A percentile compares a stretch with the other conserved stretches of the same genome.
These are phyloP conservation scores for Tylopilus sp. DNA, from an alignment of 768 basidiomycete species.

Conservation along the genomic window DNA sequence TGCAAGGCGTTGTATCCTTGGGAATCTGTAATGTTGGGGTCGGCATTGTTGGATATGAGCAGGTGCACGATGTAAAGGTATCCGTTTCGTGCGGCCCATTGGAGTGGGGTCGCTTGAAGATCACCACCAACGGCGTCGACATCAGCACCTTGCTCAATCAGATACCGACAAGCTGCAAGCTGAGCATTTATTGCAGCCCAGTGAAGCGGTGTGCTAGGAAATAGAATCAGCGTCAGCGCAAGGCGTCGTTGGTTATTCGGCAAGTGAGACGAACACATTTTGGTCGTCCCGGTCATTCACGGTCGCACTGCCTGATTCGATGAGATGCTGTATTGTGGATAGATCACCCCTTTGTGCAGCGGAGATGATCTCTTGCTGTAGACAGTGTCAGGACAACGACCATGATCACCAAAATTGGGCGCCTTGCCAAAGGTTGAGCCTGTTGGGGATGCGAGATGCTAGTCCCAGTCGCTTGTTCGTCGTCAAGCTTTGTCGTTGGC, in stretches of 20 bases:
- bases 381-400: background rate
- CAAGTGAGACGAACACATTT: conserved; percentile 52
- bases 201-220: conserved; percentile 72
- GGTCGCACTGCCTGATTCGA: conserved; percentile 65
- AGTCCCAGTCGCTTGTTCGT: conserved; percentile 28
- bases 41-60: conserved; percentile 84
- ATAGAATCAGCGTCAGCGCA: conserved; percentile 6
- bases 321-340: conserved; percentile 53
- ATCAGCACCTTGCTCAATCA: conserved; percentile 90
- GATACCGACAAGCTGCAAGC: conserved; percentile 78
- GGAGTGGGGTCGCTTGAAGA: conserved; percentile 89
- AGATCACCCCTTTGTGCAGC: conserved; percentile 89
- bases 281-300: conserved; percentile 83
- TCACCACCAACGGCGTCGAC: conserved; percentile 95
- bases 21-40: conserved; percentile 86
- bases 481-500: conserved; percentile 27
- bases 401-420: background rate
- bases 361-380: conserved; percentile 63
- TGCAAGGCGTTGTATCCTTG: conserved; percentile 97
- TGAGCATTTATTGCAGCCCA: conserved; percentile 99
- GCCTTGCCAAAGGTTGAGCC: conserved; percentile 22
- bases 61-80: conserved; percentile 95
- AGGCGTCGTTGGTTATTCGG: background rate
- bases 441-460: conserved; percentile 23
- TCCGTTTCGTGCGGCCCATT: conserved; percentile 98